Conservation (phyloP, 257 asterid genomes). For the Ballota nigra region DNA sequence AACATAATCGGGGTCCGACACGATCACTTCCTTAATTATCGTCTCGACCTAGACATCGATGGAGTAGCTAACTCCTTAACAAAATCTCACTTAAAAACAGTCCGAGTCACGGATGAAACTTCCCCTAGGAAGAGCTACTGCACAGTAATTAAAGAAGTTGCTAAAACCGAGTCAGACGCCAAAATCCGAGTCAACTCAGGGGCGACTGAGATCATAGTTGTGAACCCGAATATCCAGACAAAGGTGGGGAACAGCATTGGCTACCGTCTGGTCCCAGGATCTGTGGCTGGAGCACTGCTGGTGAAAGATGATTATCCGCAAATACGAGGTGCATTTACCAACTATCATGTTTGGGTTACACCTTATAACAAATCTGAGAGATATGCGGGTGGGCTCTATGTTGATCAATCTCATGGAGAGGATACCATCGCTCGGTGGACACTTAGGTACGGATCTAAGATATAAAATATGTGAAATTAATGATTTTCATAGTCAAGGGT, state of each 20-base stretch:
- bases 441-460: slow-evolving; percentile 26
- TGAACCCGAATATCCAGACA: slow-evolving; percentile 37
- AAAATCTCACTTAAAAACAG: slow-evolving; percentile 11
- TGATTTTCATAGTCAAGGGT: too few relatives aligned
- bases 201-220: slow-evolving; percentile 24
- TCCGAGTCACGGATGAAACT: neutral
- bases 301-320: slow-evolving; percentile 23
- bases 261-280: slow-evolving; percentile 33
- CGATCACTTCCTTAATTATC: slow-evolving; percentile 35
- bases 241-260: slow-evolving; percentile 32
- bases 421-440: slow-evolving; percentile 39
- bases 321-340: slow-evolving; percentile 28
- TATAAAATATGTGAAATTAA: too few relatives aligned
- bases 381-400: slow-evolving; percentile 36
- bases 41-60: slow-evolving; percentile 38
- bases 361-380: slow-evolving; percentile 39
- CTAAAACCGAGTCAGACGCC: slow-evolving; percentile 37
- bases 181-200: slow-evolving; percentile 23
- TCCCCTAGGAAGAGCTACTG: slow-evolving; percentile 38
- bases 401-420: slow-evolving; percentile 34
- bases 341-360: slow-evolving; percentile 44
- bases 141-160: slow-evolving; percentile 22
- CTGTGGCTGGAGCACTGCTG: slow-evolving; percentile 21
- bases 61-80: slow-evolving; percentile 26
- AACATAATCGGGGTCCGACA: slow-evolving; percentile 27